phyloP scores from a whole-genome alignment of 2,329 filamentous ascomycete genomes.

The Pseudodiploospora longispora region DNA sequence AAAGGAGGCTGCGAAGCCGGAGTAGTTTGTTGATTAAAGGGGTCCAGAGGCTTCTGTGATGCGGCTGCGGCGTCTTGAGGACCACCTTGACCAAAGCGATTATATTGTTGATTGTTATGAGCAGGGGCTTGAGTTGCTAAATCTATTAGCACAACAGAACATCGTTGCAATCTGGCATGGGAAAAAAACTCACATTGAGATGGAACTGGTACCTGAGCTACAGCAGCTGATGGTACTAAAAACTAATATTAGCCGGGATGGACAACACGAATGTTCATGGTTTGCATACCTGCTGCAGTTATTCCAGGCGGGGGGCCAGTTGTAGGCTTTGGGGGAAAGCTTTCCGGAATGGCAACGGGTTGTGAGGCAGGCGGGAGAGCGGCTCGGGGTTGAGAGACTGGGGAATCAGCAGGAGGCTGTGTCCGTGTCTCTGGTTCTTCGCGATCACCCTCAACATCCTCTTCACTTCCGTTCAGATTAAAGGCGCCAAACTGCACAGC shows the following conservation, averaged over 20 bases:
- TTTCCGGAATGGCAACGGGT: conserved; percentile 45
- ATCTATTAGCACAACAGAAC: conserved; percentile 8
- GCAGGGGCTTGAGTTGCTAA: conserved; percentile 40
- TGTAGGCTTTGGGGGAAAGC: conserved; percentile 48
- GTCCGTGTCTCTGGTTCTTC: conserved; percentile 93
- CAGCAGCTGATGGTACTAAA: conserved; percentile 14
- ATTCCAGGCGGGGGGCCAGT: conserved; percentile 32
- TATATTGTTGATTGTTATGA: conserved; percentile 57
- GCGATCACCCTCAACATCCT: conserved; percentile 87
- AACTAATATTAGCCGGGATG: conserved; percentile 7
- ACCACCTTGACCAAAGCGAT: conserved; percentile 57
- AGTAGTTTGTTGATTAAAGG: conserved; percentile 68
- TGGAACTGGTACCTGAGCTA: conserved; percentile 20
- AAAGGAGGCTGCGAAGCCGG: conserved; percentile 45
- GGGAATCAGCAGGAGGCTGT: conserved; percentile 89
- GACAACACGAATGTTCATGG: background rate
- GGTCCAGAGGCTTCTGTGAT: conserved; percentile 77
- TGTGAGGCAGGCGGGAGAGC: conserved; percentile 70
- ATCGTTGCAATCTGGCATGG: background rate
- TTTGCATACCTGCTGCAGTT: conserved; percentile 23
- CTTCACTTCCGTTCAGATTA: conserved; percentile 74
- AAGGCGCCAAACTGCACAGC: conserved; percentile 96
- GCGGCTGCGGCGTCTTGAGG: conserved; percentile 49
- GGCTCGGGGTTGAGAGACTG: conserved; percentile 74
- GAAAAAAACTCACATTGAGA: conserved; percentile 16